Evolutionary conservation across 225 moss, liverwort and hornwort species (phyloP).

Genomic region (Straminergon stramineum): DNA sequence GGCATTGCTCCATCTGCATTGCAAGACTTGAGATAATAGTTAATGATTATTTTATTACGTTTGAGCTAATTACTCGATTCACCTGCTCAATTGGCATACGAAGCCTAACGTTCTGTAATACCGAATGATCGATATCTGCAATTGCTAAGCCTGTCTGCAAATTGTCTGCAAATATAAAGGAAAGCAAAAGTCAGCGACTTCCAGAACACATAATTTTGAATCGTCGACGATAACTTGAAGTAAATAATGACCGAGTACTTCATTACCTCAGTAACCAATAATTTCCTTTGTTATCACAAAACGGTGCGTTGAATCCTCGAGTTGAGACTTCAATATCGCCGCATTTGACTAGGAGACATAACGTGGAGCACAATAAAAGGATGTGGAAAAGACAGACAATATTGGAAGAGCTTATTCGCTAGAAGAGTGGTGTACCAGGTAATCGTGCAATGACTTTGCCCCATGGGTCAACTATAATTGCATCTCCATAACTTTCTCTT

Average conservation of each 20-base stretch:
- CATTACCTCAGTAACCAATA: neutral
- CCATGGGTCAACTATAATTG: conserved; percentile 92
- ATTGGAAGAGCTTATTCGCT: neutral
- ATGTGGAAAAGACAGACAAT: neutral
- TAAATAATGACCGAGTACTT: neutral
- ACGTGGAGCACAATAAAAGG: neutral
- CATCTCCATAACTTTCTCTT: conserved; percentile 91
- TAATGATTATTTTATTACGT: neutral
- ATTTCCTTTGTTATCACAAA: neutral
- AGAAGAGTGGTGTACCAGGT: conserved; percentile 31
- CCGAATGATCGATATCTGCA: conserved; percentile 65
- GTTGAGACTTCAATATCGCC: neutral
- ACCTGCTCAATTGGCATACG: conserved; percentile 79
- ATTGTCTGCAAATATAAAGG: conserved; percentile 47
- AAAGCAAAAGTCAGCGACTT: neutral
- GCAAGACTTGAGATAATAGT: neutral
- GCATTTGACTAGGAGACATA: neutral
- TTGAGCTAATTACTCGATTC: neutral
- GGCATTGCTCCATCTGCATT: neutral
- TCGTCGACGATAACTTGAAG: neutral
- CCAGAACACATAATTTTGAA: neutral
- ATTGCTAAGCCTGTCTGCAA: conserved; percentile 75
- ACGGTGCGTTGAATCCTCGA: neutral
- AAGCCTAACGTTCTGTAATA: conserved; percentile 49
- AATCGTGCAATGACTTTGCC: conserved; percentile 82